Base-by-base conservation (phyloP, 192 early-diverging fungal genomes). In the Coemansia sp. region DNA sequence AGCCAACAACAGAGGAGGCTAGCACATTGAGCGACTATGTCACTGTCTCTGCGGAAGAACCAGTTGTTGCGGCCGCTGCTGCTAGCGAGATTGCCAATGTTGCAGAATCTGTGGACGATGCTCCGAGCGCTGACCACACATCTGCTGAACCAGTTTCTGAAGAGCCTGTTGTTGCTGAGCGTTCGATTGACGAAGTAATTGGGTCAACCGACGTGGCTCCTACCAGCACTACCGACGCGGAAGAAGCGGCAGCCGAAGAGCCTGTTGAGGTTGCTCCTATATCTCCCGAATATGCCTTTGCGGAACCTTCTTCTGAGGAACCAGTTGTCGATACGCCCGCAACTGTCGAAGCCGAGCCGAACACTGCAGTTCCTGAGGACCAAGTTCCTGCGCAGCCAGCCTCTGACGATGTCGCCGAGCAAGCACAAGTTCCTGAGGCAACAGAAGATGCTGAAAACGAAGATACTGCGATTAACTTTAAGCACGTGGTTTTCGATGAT, bases 141-240 rank as follows among this genome's bases (percentile, higher is more conserved):
- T 40, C 38, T 5, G 36, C 11, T 33, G 42, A 5, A 45, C 42
- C 15, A 17, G 42, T 13, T 45, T 17, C 42, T 11, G 32, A 40
- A 9, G 54, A 65, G 29, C 52, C 65, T 66, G 55, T 15, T 32
- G 56, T 32, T 29, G 41, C 43, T 20, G 56, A 58, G 29, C 25
- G 41, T 35, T 17, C 56, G 19, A 41, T 42, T 59, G 42, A 25
- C 10, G 64, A 66, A 25, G 19, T 46, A 33, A 32, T 17, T 20
- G 50, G 19, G 10, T 19, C 50, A 34, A 0, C 36, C 15, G 50
- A 13, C 22, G 50, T 25, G 23, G 3, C 32, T 40, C 29, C 36
- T 20, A 42, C 43, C 25, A 29, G 29, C 29, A 29, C 29, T 3
- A 29, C 29, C 29, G 55, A 66, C 4, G 19, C 57, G 29, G 64